Evolutionary conservation across 116 monocot genomes (phyloP), one percentile per base, ranked within the genome.

Genomic region (Zostera marina): DNA sequence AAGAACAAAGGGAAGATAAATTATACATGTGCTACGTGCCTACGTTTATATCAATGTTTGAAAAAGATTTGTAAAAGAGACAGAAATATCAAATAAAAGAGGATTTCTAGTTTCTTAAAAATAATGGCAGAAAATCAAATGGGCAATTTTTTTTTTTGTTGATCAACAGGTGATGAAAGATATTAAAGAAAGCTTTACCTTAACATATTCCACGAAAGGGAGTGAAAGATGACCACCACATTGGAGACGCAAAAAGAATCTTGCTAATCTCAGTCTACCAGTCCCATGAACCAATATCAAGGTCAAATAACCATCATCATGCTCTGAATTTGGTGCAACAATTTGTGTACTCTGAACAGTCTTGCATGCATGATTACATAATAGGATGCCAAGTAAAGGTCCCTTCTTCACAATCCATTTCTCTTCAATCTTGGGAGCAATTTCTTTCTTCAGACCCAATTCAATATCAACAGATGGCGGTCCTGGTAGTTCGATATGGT

Each of bases 341-440:
- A 99, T 86, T 56, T 99, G 99, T 64, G 99, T 90, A 66, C 99
- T 99, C 61, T 99, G 99, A 47, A 99, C 99, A 42, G 99, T 90
- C 66, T 54, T 83, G 70, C 99, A 99, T 14, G 90, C 81, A 69
- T 99, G 99, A 62, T 99, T 99, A 68, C 99, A 99, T 12, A 83
- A 79, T 52, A 99, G 53, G 24, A 99, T 42, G 23, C 87, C 99
- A 47, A 99, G 71, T 58, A 80, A 90, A 51, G 61, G 44, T 8
- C 91, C 99, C 58, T 91, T 99, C 73, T 77, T 83, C 43, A 78
- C 68, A 44, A 77, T 70, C 98, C 98, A 98, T 44, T 79, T 82
- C 58, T 90, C 90, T 55, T 78, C 85, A 56, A 77, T 47, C 11
- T 47, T 76, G 3, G 90, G 79, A 40, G 78, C 76, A 44, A 72